A percentile compares a stretch with the other conserved stretches of the same genome.
phyloP scores from a whole-genome alignment of 2,329 filamentous ascomycete species.

The Diaporthe velutina region DNA sequence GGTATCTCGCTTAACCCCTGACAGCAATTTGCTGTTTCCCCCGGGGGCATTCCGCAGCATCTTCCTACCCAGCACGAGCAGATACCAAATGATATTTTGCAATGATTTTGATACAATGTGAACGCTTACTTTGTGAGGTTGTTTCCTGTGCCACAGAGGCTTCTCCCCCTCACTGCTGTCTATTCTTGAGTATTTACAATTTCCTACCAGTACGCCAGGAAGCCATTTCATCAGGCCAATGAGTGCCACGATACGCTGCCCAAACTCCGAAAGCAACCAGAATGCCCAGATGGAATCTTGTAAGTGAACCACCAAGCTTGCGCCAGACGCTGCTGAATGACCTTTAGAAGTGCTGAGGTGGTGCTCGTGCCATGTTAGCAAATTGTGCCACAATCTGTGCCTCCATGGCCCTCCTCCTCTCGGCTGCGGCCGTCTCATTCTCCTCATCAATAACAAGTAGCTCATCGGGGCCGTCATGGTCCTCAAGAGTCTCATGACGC shows the following conservation, averaged over 20 bases:
- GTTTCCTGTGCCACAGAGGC: background rate
- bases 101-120: background rate
- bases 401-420: slow-evolving; percentile 9
- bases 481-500: background rate
- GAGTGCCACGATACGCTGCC: background rate
- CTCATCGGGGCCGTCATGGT: slow-evolving; percentile 16
- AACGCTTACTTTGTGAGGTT: background rate
- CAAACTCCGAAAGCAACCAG: too few species aligned
- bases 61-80: background rate
- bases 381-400: slow-evolving; percentile 30
- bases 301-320: background rate
- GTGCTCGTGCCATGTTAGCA: slow-evolving; percentile 7
- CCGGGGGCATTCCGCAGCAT: background rate
- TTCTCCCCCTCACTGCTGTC: background rate
- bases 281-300: too few species aligned
- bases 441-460: slow-evolving; percentile 30
- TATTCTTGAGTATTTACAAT: background rate
- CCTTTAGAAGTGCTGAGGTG: background rate
- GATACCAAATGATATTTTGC: background rate
- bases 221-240: too few species aligned
- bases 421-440: slow-evolving; percentile 2
- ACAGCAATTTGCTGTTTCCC: background rate
- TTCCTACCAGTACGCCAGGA: background rate
- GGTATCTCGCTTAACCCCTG: background rate
- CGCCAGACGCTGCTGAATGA: background rate